Base-by-base conservation (phyloP, 202 grass and related monocot genomes). In the Elaeis oleifera region DNA sequence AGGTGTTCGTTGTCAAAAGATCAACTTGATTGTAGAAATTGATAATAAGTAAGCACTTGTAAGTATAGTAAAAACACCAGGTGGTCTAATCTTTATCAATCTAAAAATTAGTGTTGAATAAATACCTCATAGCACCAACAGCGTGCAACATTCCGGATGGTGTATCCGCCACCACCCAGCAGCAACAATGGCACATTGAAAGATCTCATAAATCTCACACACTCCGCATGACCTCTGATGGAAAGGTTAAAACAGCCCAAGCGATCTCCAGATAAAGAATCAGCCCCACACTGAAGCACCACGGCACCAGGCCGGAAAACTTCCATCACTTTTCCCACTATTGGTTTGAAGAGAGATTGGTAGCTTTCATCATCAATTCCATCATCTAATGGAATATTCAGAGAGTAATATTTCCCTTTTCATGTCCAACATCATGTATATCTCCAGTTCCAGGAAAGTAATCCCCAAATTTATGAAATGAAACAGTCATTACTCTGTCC, bases 81-180 rank as follows among this genome's bases (percentile, higher is more conserved):
- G 36, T 44, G 1, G 9, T 44, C 36, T 44, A 44, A 44, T 9
- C 36, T 44, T 11, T 44, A 44, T 14, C 36, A 13, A 44, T 44
- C 36, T 44, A 44, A 44, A 44, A 44, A 36, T 9, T 44, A 44
- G 36, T 44, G 36, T 14, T 44, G 36, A 44, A 14, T 44, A 44
- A 44, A 44, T 95, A 95, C 90, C 90, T 90, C 90, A 28, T 95
- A 90, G 50, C 90, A 96, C 90, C 90, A 96, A 54, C 90, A 90
- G 4, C 90, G 80, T 39, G 90, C 83, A 48, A 96, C 90, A 90
- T 96, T 96, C 69, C 90, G 79, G 59, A 96, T 90, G 18, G 90
- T 96, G 78, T 96, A 96, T 50, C 90, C 90, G 70, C 83, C 90
- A 70, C 90, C 86, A 54, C 90, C 90, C 28, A 95, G 83, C 55